Conservation (phyloP, 2,329 filamentous ascomycete genomes). For the Ploettnerulaceae sp. region DNA sequence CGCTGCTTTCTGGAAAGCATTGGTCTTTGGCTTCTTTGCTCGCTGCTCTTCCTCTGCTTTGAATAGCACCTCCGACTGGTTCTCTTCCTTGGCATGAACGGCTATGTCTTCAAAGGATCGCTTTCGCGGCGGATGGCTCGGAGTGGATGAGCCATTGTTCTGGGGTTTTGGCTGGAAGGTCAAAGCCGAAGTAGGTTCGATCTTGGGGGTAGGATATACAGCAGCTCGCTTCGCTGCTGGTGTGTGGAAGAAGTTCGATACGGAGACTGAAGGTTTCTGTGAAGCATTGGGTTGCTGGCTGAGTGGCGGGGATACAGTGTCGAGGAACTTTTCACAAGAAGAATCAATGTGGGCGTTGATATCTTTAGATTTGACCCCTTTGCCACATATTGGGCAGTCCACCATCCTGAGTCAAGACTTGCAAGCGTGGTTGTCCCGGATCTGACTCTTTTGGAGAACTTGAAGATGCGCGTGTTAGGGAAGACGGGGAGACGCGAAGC, state of each 20-base stretch:
- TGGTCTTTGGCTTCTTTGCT: slow-evolving; percentile 64
- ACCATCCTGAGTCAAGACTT: slow-evolving; percentile 40
- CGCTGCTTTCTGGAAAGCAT: slow-evolving; percentile 61
- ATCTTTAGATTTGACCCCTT: slow-evolving; percentile 62
- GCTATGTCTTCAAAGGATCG: slow-evolving; percentile 31
- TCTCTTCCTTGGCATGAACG: slow-evolving; percentile 14
- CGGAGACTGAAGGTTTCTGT: slow-evolving; percentile 40
- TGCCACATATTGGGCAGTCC: slow-evolving; percentile 76
- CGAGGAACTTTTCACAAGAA: slow-evolving; percentile 63
- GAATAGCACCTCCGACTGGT: background rate
- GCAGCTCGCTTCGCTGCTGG: slow-evolving; percentile 51
- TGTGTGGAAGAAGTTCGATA: slow-evolving; percentile 58
- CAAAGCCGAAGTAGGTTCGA: slow-evolving; percentile 34
- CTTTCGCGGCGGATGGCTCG: slow-evolving; percentile 26
- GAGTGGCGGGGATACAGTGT: slow-evolving; percentile 40
- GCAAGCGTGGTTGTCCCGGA: background rate
- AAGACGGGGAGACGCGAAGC: slow-evolving; percentile 5
- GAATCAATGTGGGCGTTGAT: slow-evolving; percentile 95
- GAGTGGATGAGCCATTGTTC: slow-evolving; percentile 23
- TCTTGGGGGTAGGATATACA: slow-evolving; percentile 28
- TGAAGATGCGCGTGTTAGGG: background rate
- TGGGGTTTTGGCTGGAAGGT: slow-evolving; percentile 33
- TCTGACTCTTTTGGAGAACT: background rate
- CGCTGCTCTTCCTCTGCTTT: slow-evolving; percentile 13
- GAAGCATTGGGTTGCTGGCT: slow-evolving; percentile 37